Evolutionary conservation across 2,329 filamentous ascomycete genomes (phyloP).

Genomic region (Karstenula rhodostoma): DNA sequence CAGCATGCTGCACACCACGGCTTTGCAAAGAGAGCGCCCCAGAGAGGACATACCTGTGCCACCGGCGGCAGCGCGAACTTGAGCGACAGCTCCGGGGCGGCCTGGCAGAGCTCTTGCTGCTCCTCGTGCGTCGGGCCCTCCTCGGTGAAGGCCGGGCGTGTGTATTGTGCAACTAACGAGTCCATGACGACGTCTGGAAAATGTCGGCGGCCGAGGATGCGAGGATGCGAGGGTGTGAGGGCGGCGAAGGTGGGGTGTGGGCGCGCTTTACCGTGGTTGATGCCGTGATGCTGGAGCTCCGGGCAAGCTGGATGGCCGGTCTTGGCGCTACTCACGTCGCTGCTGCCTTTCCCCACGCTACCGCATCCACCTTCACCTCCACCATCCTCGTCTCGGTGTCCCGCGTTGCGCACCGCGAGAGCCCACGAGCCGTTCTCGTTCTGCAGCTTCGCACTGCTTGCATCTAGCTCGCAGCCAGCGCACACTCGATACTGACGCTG

Average conservation of each 20-base stretch:
- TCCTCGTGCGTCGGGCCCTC: constrained; percentile 78
- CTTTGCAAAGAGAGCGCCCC: not conserved
- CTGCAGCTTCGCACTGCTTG: not conserved
- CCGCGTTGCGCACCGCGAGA: not conserved
- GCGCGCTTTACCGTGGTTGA: constrained; percentile 17
- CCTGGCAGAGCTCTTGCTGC: constrained; percentile 73
- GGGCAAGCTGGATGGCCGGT: constrained; percentile 27
- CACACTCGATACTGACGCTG: not conserved
- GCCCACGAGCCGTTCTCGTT: not conserved
- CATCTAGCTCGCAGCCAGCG: constrained; percentile 26
- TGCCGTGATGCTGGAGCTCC: constrained; percentile 34
- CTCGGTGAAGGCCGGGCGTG: constrained; percentile 76
- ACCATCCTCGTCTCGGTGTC: not conserved
- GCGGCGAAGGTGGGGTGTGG: constrained; percentile 10
- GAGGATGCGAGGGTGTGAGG: not conserved
- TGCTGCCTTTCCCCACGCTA: constrained; percentile 28
- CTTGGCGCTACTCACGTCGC: constrained; percentile 27
- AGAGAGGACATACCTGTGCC: constrained; percentile 73
- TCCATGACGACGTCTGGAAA: constrained; percentile 70
- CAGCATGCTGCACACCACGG: constrained; percentile 9
- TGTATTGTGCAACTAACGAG: constrained; percentile 90
- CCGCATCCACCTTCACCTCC: not conserved
- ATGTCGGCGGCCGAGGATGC: constrained; percentile 7
- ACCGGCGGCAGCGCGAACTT: constrained; percentile 96
- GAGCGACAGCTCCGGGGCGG: constrained; percentile 79